Percentiles rank a stretch among this genome's conserved stretches.
Evolutionary conservation across 2,329 filamentous ascomycete species (phyloP).

Genomic region (Cladorrhinum sp.): DNA sequence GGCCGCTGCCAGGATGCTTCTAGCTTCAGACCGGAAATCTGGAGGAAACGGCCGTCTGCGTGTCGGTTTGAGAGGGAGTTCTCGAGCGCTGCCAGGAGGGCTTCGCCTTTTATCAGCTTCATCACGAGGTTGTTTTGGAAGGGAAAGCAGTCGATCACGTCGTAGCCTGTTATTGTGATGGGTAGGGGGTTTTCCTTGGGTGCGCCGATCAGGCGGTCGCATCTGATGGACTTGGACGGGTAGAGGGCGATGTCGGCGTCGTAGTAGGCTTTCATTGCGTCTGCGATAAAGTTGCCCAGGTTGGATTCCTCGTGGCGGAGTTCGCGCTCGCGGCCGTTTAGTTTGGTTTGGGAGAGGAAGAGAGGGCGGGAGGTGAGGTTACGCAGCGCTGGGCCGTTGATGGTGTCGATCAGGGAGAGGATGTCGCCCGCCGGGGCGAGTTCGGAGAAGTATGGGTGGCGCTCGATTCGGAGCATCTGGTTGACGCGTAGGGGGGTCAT

Average conservation of each 20-base stretch:
- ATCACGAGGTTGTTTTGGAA: slow-evolving; percentile 1
- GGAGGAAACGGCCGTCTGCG: not conserved
- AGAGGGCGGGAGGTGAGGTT: not conserved
- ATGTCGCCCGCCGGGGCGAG: not conserved
- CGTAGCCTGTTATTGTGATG: not conserved
- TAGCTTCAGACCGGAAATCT: not conserved
- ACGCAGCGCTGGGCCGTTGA: not conserved
- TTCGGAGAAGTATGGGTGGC: not conserved
- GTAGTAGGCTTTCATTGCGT: slow-evolving; percentile 1
- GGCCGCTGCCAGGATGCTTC: not conserved
- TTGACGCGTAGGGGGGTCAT: not conserved
- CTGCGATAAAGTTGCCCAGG: slow-evolving; percentile 2
- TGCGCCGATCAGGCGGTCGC: not conserved
- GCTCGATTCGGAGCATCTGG: not conserved
- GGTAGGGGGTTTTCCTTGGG: not conserved
- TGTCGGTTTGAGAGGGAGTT: not conserved
- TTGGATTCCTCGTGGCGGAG: not conserved
- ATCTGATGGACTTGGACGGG: not conserved
- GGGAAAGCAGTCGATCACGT: slow-evolving; percentile 2
- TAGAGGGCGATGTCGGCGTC: not conserved
- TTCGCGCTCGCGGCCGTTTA: not conserved
- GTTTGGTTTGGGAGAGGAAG: not conserved
- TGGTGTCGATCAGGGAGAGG: not conserved
- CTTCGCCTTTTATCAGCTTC: not conserved
- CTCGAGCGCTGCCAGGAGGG: not conserved